Percentiles rank a stretch among this genome's conserved stretches.
phyloP scores from a whole-genome alignment of 108 stramenopile species.

The Skeletonema menzelii region DNA sequence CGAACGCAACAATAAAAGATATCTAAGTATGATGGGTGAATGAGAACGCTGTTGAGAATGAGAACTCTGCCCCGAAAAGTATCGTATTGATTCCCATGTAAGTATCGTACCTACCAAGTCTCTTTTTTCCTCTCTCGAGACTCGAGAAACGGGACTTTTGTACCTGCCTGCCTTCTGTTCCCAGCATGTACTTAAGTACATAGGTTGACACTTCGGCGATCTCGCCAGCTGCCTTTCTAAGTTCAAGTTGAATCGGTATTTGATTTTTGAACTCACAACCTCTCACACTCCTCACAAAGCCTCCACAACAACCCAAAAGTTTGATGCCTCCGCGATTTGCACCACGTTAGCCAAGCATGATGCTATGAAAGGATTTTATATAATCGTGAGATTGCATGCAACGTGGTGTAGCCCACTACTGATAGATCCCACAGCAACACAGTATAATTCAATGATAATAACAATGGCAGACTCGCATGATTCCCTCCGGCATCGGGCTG shows the following conservation, averaged over 20 bases:
- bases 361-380: too few relatives aligned
- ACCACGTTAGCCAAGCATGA: neutral
- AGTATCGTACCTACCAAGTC: too few relatives aligned
- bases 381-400: neutral
- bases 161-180: too few relatives aligned
- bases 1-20: too few relatives aligned
- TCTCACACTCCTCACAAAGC: too few relatives aligned
- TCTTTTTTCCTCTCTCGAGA: too few relatives aligned
- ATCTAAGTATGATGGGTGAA: too few relatives aligned
- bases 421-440: neutral
- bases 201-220: neutral
- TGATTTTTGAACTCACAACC: neutral
- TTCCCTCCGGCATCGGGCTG: slow-evolving; percentile 3
- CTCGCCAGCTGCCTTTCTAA: neutral
- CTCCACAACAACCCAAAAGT: neutral
- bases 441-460: neutral
- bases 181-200: too few relatives aligned
- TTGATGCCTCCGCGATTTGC: neutral
- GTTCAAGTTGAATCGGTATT: neutral
- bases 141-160: too few relatives aligned
- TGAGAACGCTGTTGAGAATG: too few relatives aligned
- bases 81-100: too few relatives aligned
- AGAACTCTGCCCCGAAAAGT: too few relatives aligned
- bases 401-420: neutral
- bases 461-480: neutral